Conservation (phyloP, 2,329 filamentous ascomycete species). For the Calonectria crousiana region DNA sequence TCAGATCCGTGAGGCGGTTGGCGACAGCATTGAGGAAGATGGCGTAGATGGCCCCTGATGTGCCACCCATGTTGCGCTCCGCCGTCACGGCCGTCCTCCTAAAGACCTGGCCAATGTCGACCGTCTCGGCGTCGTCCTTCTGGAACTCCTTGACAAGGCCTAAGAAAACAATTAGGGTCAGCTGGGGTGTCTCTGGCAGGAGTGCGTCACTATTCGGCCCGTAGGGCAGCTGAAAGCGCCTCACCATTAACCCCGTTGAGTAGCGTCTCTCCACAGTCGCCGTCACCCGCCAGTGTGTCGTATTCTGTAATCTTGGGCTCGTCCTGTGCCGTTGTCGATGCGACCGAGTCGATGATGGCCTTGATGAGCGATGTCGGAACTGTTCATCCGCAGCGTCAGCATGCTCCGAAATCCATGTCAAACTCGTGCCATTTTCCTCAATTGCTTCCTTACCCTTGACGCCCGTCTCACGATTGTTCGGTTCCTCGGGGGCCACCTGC, state of each 20-base stretch:
- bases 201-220: background rate
- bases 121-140: slow-evolving; percentile 22
- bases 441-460: slow-evolving; percentile 28
- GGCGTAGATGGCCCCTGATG: slow-evolving; percentile 80
- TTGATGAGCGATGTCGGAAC: slow-evolving; percentile 35
- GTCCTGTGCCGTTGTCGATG: slow-evolving; percentile 52
- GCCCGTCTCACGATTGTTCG: slow-evolving; percentile 30
- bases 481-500: slow-evolving; percentile 3
- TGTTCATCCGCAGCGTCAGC: background rate
- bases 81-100: slow-evolving; percentile 38
- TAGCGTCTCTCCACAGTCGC: slow-evolving; percentile 50
- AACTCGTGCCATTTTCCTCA: background rate
- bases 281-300: slow-evolving; percentile 50
- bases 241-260: slow-evolving; percentile 40
- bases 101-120: slow-evolving; percentile 40
- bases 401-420: background rate
- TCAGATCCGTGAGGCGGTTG: slow-evolving; percentile 43
- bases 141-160: slow-evolving; percentile 42
- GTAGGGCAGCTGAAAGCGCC: background rate
- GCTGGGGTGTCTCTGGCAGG: background rate
- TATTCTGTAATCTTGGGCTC: slow-evolving; percentile 48
- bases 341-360: slow-evolving; percentile 35
- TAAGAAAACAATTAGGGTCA: slow-evolving; percentile 6
- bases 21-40: slow-evolving; percentile 82
- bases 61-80: slow-evolving; percentile 80